Base-by-base conservation (phyloP, 352 stramenopile genomes). In the Phytophthora melonis region DNA sequence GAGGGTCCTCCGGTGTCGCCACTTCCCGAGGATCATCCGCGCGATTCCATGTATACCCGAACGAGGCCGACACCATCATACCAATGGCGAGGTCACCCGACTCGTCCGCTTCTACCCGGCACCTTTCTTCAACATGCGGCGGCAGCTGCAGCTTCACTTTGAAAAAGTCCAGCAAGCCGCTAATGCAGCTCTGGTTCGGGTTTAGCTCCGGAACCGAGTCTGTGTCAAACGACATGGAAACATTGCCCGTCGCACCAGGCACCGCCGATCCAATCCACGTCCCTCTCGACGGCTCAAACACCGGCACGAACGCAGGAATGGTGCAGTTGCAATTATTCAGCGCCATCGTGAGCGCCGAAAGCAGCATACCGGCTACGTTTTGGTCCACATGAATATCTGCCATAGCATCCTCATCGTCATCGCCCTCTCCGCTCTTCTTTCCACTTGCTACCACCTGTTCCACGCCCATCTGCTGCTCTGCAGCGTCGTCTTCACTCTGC, bases 271-370 rank as follows among this genome's bases (percentile, higher is more conserved):
- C 89, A 23, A 94, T 80, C 84, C 80, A 94, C 39, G 74, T 84
- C 16, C 85, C 83, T n/a, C 73, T 64, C n/a, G 78, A 81, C 3
- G 84, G 73, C 54, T 91, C 79, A 53, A 83, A 75, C 21, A 93
- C 73, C 0, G 84, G 86, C 25, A 94, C 87, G 57, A 96, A 94
- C 16, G 78, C 87, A 2, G 89, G 89, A 16, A 96, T 81, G 19
- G 89, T 93, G 64, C 89, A 96, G 65, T 94, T 94, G 62, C 85
- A 93, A 64, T 92, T 93, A 58, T 83, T 86, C 43, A 96, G 62
- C 18, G 89, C 89, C 58, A 96, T 81, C 36, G 81, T 89, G 5
- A 96, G 68, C 23, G 87, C 84, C 16, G 87, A 94, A 8, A 96
- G 67, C 57, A 96, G 39, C 66, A 93, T 70, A 1, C 83, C 75